phyloP scores from a whole-genome alignment of 2,329 filamentous ascomycete genomes.

The Exophiala spinifera region DNA sequence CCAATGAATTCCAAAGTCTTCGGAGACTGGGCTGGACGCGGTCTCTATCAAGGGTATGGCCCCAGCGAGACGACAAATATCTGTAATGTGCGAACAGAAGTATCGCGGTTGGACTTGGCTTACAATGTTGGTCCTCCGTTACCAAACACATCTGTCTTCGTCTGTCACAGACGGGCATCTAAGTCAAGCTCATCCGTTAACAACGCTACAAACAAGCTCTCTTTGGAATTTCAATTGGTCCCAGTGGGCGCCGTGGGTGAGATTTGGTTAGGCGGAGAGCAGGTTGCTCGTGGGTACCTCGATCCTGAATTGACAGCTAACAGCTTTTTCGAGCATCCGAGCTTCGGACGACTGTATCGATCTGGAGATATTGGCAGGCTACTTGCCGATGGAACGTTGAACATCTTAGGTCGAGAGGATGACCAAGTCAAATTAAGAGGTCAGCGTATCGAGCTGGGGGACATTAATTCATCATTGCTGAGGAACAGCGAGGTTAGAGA shows the following conservation, averaged over 20 bases:
- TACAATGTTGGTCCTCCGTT: constrained; percentile 75
- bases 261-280: constrained; percentile 80
- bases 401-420: constrained; percentile 71
- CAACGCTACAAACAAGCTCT: constrained; percentile 27
- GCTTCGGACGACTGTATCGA: constrained; percentile 71
- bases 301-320: constrained; percentile 58
- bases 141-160: constrained; percentile 70
- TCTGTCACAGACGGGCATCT: constrained; percentile 38
- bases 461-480: constrained; percentile 65
- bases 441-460: constrained; percentile 73
- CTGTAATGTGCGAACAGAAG: constrained; percentile 67
- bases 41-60: constrained; percentile 78
- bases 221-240: constrained; percentile 48
- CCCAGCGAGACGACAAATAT: constrained; percentile 87
- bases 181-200: neutral
- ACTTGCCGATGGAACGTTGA: constrained; percentile 70
- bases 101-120: constrained; percentile 57
- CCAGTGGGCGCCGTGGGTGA: constrained; percentile 75
- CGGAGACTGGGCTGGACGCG: constrained; percentile 60
- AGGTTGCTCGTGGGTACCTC: constrained; percentile 73
- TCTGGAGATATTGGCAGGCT: constrained; percentile 80
- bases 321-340: constrained; percentile 67
- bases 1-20: constrained; percentile 71
- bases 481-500: constrained; percentile 53
- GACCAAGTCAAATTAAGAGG: constrained; percentile 80